Conservation (phyloP, 75 land plant species). For the Pinus tabuliformis region DNA sequence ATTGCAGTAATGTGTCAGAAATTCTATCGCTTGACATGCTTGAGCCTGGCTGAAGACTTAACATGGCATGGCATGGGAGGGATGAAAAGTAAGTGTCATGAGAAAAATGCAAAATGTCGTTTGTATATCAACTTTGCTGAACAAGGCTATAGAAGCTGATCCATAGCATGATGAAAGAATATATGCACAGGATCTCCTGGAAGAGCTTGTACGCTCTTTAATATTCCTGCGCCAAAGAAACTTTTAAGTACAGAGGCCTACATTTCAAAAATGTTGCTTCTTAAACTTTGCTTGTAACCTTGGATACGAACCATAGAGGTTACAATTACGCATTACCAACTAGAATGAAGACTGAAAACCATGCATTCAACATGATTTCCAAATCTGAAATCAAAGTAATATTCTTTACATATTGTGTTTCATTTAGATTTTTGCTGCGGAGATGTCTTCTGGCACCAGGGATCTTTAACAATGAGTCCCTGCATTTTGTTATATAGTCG, state of each 20-base stretch:
- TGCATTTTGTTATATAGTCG: too few relatives aligned
- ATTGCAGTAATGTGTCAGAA: conserved; percentile 28
- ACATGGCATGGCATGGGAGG: conserved; percentile 31
- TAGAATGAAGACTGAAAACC: not conserved
- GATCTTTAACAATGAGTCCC: too few relatives aligned
- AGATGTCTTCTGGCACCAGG: too few relatives aligned
- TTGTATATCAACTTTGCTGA: conserved; percentile 32
- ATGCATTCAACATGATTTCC: too few relatives aligned
- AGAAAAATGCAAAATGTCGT: conserved; percentile 12
- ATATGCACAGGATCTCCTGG: conserved; percentile 37
- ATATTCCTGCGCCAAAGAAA: conserved; percentile 77
- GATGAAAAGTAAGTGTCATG: conserved; percentile 36
- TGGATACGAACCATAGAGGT: not conserved
- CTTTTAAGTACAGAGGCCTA: conserved; percentile 45
- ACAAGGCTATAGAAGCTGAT: conserved; percentile 8
- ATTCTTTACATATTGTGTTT: too few relatives aligned
- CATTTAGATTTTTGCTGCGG: too few relatives aligned
- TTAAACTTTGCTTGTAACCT: conserved; percentile 5
- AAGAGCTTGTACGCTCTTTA: conserved; percentile 31
- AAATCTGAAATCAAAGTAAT: too few relatives aligned
- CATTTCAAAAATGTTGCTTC: conserved; percentile 14
- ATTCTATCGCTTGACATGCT: conserved; percentile 19
- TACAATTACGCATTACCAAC: not conserved
- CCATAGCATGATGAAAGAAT: conserved; percentile 22
- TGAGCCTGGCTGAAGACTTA: conserved; percentile 23